Evolutionary conservation across 2,329 filamentous ascomycete genomes (phyloP), one percentile per base, ranked within the genome.

Genomic region (Claviceps sorghi): DNA sequence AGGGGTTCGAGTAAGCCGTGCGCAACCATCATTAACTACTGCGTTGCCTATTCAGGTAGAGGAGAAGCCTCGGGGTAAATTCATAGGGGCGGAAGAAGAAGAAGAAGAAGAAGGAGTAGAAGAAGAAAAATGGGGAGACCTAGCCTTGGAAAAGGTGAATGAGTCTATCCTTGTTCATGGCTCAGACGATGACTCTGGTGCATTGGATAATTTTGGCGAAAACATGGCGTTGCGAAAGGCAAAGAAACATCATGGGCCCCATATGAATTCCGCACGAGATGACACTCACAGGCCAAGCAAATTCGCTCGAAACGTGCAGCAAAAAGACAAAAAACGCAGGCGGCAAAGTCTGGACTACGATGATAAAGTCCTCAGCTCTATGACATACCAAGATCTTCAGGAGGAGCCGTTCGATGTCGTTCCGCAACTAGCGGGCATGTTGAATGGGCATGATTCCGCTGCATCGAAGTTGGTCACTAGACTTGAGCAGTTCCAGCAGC

Each of bases 331-430:
- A 47, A 74, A 72, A 52, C 73, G 75, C 36, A 68, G 70, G 15
- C 69, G 66, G 2, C 64, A 63, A 38, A 73, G 67, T 53, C 67
- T 71, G 32, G 78, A 82, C 60, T 82, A 82, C 56, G 75, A 80
- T 55, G 78, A 82, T 60, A 71, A 71, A 44, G 68, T 71, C 42
- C 67, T 82, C n/a, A 69, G 70, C 54, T 62, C 63, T 10, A 82
- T 81, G 78, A 68, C 68, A 44, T 81, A 74, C 60, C 57, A 68
- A 2, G 69, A 75, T 32, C 66, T 82, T 13, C 70, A 67, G 50
- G 64, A 67, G 2, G 74, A 82, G 57, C 68, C 72, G 0, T 82
- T 82, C 56, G 78, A 82, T 59, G 73, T 73, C 54, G 77, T 3
- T 68, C 75, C 47, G 70, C 72, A 51, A 68, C 68, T n/a, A 64